These are phyloP conservation scores for Pichia paraexigua DNA, from an alignment of 805 yeast genomes.

Conservation along the genomic window DNA sequence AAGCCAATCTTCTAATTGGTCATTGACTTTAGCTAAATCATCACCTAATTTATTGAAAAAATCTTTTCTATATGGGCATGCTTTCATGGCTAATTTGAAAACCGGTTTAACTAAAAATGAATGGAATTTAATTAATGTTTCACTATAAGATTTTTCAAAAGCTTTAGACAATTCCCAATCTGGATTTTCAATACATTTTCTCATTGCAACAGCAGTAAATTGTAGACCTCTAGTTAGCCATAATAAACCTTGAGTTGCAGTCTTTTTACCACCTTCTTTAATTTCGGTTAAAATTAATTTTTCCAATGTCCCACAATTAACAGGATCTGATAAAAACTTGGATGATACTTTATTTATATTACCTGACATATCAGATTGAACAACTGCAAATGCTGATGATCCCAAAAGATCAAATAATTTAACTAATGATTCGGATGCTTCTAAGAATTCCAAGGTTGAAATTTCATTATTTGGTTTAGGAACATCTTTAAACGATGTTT, in stretches of 20 bases:
- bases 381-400: conserved; percentile 76
- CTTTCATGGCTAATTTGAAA: conserved; percentile 90
- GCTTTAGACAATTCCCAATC: conserved; percentile 61
- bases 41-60: conserved; percentile 76
- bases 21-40: conserved; percentile 58
- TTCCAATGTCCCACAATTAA: conserved; percentile 59
- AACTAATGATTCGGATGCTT: conserved; percentile 77
- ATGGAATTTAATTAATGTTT: conserved; percentile 76
- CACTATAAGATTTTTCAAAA: conserved; percentile 76
- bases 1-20: conserved; percentile 67
- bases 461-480: conserved; percentile 55
- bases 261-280: conserved; percentile 49
- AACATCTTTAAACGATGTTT: conserved; percentile 69
- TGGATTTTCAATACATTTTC: conserved; percentile 64
- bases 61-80: conserved; percentile 85
- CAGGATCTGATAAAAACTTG: conserved; percentile 59
- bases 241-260: conserved; percentile 83
- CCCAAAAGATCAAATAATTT: conserved; percentile 79
- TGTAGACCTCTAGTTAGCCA: conserved; percentile 84
- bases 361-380: conserved; percentile 83
- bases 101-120: conserved; percentile 76
- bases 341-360: conserved; percentile 70
- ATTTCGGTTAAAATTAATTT: conserved; percentile 69
- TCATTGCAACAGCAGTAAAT: conserved; percentile 85
- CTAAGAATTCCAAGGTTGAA: conserved; percentile 67